Base-by-base conservation (phyloP, 23 red algal species). In the Gracilaria caudata region DNA sequence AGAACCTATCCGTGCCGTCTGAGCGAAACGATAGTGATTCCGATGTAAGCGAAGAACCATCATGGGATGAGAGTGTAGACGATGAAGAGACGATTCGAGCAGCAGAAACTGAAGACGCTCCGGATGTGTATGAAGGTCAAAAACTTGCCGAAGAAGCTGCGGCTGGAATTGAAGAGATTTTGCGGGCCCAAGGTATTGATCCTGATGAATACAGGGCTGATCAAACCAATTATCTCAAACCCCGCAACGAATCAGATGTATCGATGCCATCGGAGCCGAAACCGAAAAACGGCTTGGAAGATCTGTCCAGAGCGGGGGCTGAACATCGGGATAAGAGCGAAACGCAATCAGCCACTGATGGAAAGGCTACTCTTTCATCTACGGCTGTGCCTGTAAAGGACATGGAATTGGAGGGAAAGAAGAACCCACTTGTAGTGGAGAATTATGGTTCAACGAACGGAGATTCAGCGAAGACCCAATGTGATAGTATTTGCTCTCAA, bases 141-240 rank as follows among this genome's bases (percentile, higher is more conserved):
- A 59, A 54, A 47, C 59, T 94, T 24, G 82, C 55, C 0, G 57
- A 66, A 30, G 92, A 94, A 32, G 92, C 92, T 29, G 60, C 76
- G 0, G 71, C 86, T 40, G 44, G 46, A 24, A 65, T 94, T 14
- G 85, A 82, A 38, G 92, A 94, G 55, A 61, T 94, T 47, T 78
- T 94, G 39, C 32, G 85, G 21, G 44, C 71, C 46, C 92, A 94
- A 88, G 92, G 92, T 11, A 86, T 94, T 44, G 92, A 94, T 47
- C 68, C 81, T 28, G 65, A 73, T 55, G 64, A 68, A 4, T 94
- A 94, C 58, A 29, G 34, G 23, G 68, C 78, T 10, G 82, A 94
- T 44, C 36, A 73, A 20, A 76, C 36, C 16, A 34, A 21, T 23
- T 93, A 93, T 34, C 40, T 71, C 38, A 58, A 53, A 30, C 49